These are phyloP conservation scores for Neofusicoccum laricinum DNA, from an alignment of 2,329 filamentous ascomycete species.

Conservation along the genomic window DNA sequence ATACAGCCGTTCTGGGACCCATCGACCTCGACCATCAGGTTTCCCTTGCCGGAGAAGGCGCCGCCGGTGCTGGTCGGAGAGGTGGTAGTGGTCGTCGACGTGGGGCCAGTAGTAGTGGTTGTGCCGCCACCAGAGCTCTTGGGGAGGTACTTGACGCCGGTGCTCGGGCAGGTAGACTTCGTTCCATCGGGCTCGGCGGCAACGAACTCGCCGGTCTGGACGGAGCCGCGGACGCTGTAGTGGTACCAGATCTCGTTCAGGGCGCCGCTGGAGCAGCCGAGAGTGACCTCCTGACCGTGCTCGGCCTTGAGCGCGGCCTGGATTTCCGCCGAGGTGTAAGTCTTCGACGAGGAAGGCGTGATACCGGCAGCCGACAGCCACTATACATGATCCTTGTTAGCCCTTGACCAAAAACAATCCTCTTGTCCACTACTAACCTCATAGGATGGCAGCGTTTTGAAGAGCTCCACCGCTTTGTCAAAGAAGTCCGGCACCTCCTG, in stretches of 20 bases:
- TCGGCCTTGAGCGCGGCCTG: conserved; percentile 55
- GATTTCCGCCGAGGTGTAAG: conserved; percentile 60
- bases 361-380: conserved; percentile 62
- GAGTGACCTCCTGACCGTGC: conserved; percentile 55
- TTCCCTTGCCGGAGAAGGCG: conserved; percentile 57
- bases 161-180: conserved; percentile 60
- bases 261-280: conserved; percentile 52
- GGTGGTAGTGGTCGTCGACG: conserved; percentile 22
- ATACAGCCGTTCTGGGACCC: conserved; percentile 60
- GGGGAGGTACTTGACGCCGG: conserved; percentile 63
- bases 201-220: conserved; percentile 61
- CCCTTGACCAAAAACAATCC: not conserved
- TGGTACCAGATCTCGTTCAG: conserved; percentile 61
- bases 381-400: conserved; percentile 26
- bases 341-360: conserved; percentile 51
- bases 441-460: conserved; percentile 66
- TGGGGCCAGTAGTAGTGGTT: conserved; percentile 30
- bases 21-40: conserved; percentile 54
- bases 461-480: conserved; percentile 62
- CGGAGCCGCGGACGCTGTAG: conserved; percentile 59
- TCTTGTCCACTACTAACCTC: conserved; percentile 36
- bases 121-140: conserved; percentile 44
- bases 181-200: conserved; percentile 56
- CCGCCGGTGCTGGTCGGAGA: conserved; percentile 27
- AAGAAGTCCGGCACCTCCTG: conserved; percentile 71